phyloP scores from a whole-genome alignment of 164 flowering plant species.

The Echeveria elegans region DNA sequence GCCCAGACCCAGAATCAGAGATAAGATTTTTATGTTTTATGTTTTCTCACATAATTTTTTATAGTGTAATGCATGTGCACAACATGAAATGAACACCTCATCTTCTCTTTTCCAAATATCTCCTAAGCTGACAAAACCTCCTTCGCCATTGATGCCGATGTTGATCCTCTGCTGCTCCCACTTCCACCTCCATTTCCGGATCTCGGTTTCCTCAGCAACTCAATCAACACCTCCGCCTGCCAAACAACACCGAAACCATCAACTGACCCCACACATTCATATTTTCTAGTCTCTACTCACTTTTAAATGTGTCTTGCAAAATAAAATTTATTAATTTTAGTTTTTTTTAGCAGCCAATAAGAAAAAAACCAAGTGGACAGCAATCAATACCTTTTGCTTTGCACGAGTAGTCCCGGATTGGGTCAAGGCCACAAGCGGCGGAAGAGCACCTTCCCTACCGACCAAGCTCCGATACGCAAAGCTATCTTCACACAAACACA shows the following conservation, averaged over 20 bases:
- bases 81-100: background rate
- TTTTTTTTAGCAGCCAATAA: too few relatives aligned
- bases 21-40: background rate
- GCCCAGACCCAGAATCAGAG: background rate
- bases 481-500: slow-evolving; percentile 65
- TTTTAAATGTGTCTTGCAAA: too few relatives aligned
- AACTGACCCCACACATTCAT: background rate
- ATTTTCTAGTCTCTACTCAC: too few relatives aligned
- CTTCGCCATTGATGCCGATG: background rate
- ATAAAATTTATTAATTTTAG: too few relatives aligned
- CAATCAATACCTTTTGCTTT: slow-evolving; percentile 77
- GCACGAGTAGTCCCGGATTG: slow-evolving; percentile 69
- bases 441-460: slow-evolving; percentile 85
- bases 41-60: background rate
- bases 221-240: slow-evolving; percentile 74
- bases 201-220: slow-evolving; percentile 80
- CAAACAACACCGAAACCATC: slow-evolving; percentile 36
- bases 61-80: slow-evolving; percentile 1
- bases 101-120: background rate
- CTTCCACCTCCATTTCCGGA: slow-evolving; percentile 53
- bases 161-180: slow-evolving; percentile 18
- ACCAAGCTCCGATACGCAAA: slow-evolving; percentile 51
- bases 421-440: slow-evolving; percentile 71
- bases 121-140: slow-evolving; percentile 25
- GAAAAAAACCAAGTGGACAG: background rate